Evolutionary conservation across 805 yeast genomes (phyloP).

Genomic region (Hanseniaspora taiwanica): DNA sequence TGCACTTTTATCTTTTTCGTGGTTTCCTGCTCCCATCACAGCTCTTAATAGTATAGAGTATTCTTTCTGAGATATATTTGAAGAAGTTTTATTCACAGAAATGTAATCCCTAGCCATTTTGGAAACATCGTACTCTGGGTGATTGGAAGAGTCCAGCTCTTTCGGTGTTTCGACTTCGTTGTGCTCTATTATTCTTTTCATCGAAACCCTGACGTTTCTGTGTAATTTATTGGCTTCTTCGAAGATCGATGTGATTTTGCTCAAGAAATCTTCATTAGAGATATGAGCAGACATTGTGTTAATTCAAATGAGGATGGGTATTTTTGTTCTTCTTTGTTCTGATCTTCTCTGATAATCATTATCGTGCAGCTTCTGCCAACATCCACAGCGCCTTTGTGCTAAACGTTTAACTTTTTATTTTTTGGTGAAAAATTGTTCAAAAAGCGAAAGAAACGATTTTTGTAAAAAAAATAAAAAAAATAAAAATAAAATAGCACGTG

Average conservation of each 20-base stretch:
- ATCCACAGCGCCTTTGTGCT: too few relatives aligned
- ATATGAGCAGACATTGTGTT: conserved; percentile 4
- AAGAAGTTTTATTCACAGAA: conserved; percentile 4
- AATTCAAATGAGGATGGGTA: neutral
- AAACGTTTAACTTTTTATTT: too few relatives aligned
- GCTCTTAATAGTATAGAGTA: conserved; percentile 61
- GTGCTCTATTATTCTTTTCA: conserved; percentile 18
- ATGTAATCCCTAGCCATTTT: conserved; percentile 9
- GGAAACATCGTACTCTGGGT: conserved; percentile 21
- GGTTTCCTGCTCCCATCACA: conserved; percentile 41
- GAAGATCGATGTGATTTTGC: conserved; percentile 14
- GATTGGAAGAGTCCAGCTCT: conserved; percentile 36
- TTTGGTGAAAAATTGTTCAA: too few relatives aligned
- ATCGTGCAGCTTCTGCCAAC: too few relatives aligned
- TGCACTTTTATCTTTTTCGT: conserved; percentile 22
- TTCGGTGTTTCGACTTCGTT: conserved; percentile 27
- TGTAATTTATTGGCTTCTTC: conserved; percentile 16
- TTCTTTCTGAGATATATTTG: conserved; percentile 19
- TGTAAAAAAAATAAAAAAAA: too few relatives aligned
- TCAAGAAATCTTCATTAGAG: conserved; percentile 13
- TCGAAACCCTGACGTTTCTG: conserved; percentile 16
- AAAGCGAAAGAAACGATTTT: too few relatives aligned
- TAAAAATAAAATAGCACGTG: too few relatives aligned
- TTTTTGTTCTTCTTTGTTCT: neutral
- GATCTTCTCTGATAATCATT: too few relatives aligned